phyloP scores from a whole-genome alignment of 208 protist species.

The Trypanosoma brucei region DNA sequence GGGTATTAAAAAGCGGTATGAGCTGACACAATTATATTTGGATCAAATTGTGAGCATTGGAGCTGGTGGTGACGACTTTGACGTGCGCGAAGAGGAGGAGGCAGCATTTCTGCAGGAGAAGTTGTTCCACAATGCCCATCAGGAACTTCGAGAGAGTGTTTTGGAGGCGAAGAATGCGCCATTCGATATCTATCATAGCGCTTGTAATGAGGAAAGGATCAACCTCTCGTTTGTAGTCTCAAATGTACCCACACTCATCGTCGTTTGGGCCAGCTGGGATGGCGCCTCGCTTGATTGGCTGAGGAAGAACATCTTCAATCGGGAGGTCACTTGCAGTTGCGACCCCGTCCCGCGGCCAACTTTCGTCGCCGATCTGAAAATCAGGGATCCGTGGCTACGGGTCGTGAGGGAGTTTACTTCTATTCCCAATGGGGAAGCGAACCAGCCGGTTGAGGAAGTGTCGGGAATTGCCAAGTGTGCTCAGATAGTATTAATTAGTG shows the following conservation, averaged over 20 bases:
- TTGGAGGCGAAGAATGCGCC: slow-evolving; percentile 27
- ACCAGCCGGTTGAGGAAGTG: not conserved
- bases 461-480: slow-evolving; percentile 44
- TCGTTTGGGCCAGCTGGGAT: slow-evolving; percentile 72
- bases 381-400: slow-evolving; percentile 67
- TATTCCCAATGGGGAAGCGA: slow-evolving; percentile 20
- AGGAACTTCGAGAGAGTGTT: slow-evolving; percentile 25
- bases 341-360: slow-evolving; percentile 11
- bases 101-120: slow-evolving; percentile 8
- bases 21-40: slow-evolving; percentile 52
- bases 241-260: slow-evolving; percentile 63
- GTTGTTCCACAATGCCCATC: slow-evolving; percentile 30
- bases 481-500: slow-evolving; percentile 81
- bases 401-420: slow-evolving; percentile 45
- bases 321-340: slow-evolving; percentile 18
- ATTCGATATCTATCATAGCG: slow-evolving; percentile 41
- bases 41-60: slow-evolving; percentile 41
- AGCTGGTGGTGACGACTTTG: not conserved
- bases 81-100: not conserved
- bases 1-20: slow-evolving; percentile 48
- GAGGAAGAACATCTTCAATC: slow-evolving; percentile 57
- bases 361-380: slow-evolving; percentile 22
- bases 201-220: slow-evolving; percentile 44
- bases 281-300: slow-evolving; percentile 54
- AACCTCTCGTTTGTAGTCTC: slow-evolving; percentile 50